Evolutionary conservation across 306 rosid species (phyloP), one percentile per base, ranked within the genome.

Genomic region (Morella rubra): DNA sequence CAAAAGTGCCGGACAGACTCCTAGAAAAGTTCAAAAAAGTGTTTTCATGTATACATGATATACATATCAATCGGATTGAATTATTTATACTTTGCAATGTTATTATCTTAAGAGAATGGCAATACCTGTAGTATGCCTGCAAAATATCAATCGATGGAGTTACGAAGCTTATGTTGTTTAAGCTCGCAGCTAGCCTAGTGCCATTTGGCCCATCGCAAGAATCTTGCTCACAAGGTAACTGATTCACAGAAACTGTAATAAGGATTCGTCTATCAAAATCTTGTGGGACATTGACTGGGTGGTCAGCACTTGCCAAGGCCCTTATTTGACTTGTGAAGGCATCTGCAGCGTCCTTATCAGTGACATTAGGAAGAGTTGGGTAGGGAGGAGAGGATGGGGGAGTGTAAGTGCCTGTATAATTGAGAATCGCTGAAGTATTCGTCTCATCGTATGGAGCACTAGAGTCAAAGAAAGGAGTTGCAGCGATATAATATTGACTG

Each of bases 101-200:
- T 27, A 27, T 45, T 45, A 12, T 3, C 12, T 47, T 13, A 18
- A 5, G 10, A 53, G 4, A 0, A 16, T 1, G 22, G 1, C 3
- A 1, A 3, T 20, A 85, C 84, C 76, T 3, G 12, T 81, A 82
- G 22, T 85, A 85, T 22, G 88, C 84, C 54, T 76, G 80, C 12
- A 85, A 32, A 19, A 85, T 59, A 62, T 65, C 78, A 50, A 64
- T 56, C 7, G 8, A 8, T 13, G 89, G 84, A 4, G 41, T 44
- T 59, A 3, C 27, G 50, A 85, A 85, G 37, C 89, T 85, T 24
- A 82, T 51, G 67, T 82, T 85, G 82, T 77, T 85, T 27, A 85
- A 64, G 67, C 84, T 80, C 3, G 89, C n/a, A 27, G 81, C 4
- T 1, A 76, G 1, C 62, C 55, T 73, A 8, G 9, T 79, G 6